These are phyloP conservation scores for Acer yangbiense DNA, from an alignment of 345 rosid species.

Conservation along the genomic window DNA sequence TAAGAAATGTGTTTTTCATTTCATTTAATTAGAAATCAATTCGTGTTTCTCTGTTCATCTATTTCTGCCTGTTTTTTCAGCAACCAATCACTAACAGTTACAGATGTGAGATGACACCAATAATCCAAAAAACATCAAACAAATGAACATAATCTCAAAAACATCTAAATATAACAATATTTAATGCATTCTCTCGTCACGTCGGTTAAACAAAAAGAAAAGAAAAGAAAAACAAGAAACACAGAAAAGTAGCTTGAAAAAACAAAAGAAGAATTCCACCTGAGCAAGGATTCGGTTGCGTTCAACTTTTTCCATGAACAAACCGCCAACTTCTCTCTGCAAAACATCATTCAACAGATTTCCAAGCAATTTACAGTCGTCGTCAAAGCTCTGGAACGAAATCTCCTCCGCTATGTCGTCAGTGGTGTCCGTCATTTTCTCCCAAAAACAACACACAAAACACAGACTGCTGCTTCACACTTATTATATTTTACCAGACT, in stretches of 20 bases:
- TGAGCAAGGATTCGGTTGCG: conserved; percentile 78
- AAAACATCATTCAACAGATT: conserved; percentile 83
- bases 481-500: not conserved
- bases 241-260: too few relatives aligned
- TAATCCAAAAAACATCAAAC: not conserved
- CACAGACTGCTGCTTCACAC: not conserved
- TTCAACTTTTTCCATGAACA: conserved; percentile 75
- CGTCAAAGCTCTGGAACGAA: conserved; percentile 92
- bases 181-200: not conserved
- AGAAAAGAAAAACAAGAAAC: too few relatives aligned
- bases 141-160: not conserved
- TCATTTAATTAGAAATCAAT: not conserved
- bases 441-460: not conserved
- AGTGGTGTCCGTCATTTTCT: conserved; percentile 86
- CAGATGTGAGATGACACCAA: not conserved
- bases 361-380: conserved; percentile 87
- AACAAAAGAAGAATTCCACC: conserved; percentile 36
- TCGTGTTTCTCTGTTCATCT: not conserved
- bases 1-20: not conserved
- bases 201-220: not conserved
- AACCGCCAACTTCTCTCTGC: conserved; percentile 69
- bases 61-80: conserved; percentile 7
- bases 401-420: conserved; percentile 96
- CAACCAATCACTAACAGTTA: not conserved
- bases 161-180: not conserved